Base-by-base conservation (phyloP, 805 yeast species). In the Lachancea waltii region DNA sequence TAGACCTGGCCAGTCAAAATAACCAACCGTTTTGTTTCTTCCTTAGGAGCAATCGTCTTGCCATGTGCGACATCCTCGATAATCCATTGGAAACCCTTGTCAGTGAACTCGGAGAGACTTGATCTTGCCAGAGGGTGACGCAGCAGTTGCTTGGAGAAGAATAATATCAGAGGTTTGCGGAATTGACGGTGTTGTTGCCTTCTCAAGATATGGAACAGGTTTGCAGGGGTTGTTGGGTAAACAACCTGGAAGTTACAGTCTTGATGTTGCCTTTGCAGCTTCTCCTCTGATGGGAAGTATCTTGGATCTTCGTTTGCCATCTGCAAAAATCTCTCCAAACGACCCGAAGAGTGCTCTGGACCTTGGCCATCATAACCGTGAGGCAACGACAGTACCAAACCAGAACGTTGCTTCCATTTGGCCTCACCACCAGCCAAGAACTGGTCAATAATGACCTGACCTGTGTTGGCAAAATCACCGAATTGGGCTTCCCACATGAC, bases 341-440 rank as follows among this genome's bases (percentile, higher is more conserved):
- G 82, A 57, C 95, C 97, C 41, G 95, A 85, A 19, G 98, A 92
- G 69, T 92, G 99, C 72, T 92, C 99, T 50, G 99, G 97, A 58
- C 99, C 99, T 72, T 92, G 98, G 51, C 99, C 99, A 64, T 92
- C 99, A 65, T 89, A 92, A 70, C 99, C 99, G 64, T 92, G 99
- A 42, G 99, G 99, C 67, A 92, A 75, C 3, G 97, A 85, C 53
- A 92, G 69, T 26, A 92, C 95, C 43, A 92, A 62, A 63, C 99
- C 99, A 10, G 96, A 85, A 69, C 99, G 84, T 75, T 92, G 98
- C 64, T 85, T 84, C 99, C 99, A 92, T 71, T 92, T 92, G 51
- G 89, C 77, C 71, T 92, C 99, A 64, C 95, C 98, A 61, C 89
- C 85, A 31, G 97, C 84, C 60, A 92, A 77, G 64, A 92, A 92